Evolutionary conservation across 169 alveolate species (phyloP).

Genomic region (Plasmodium fragile): DNA sequence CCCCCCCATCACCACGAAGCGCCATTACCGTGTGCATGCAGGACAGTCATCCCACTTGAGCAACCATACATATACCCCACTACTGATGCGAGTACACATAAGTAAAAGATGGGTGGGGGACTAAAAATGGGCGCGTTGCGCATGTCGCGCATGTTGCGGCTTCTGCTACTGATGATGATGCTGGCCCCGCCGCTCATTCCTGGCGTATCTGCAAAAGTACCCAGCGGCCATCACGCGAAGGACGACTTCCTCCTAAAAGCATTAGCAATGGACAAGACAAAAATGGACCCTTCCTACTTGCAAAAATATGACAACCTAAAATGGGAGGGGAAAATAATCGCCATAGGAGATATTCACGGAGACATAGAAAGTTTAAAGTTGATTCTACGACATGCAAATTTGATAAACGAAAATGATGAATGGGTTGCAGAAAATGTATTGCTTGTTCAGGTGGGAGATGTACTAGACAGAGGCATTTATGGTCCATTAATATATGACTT

Average conservation of each 20-base stretch:
- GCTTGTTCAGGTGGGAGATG: slow-evolving; percentile 51
- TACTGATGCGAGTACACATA: neutral
- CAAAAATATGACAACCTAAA: slow-evolving; percentile 62
- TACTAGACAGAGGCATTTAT: slow-evolving; percentile 52
- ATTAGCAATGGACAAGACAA: slow-evolving; percentile 19
- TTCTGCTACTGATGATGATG: neutral
- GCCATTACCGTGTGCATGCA: neutral
- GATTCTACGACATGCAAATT: slow-evolving; percentile 76
- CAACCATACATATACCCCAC: neutral
- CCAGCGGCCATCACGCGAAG: neutral
- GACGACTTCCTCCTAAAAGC: slow-evolving; percentile 31
- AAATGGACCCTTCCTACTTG: slow-evolving; percentile 18
- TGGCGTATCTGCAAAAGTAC: neutral
- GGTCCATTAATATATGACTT: slow-evolving; percentile 51
- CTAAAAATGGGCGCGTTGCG: neutral
- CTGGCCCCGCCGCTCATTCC: neutral
- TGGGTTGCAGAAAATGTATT: slow-evolving; percentile 78
- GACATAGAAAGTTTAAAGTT: slow-evolving; percentile 76
- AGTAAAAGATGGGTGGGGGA: neutral
- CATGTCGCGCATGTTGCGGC: neutral
- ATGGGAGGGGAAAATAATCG: slow-evolving; percentile 80
- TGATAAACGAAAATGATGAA: slow-evolving; percentile 67
- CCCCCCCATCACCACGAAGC: neutral
- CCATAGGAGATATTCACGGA: slow-evolving; percentile 82
- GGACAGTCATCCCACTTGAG: neutral